Conservation (phyloP, 2,329 filamentous ascomycete species). For the Hymenoscyphus fraxineus region DNA sequence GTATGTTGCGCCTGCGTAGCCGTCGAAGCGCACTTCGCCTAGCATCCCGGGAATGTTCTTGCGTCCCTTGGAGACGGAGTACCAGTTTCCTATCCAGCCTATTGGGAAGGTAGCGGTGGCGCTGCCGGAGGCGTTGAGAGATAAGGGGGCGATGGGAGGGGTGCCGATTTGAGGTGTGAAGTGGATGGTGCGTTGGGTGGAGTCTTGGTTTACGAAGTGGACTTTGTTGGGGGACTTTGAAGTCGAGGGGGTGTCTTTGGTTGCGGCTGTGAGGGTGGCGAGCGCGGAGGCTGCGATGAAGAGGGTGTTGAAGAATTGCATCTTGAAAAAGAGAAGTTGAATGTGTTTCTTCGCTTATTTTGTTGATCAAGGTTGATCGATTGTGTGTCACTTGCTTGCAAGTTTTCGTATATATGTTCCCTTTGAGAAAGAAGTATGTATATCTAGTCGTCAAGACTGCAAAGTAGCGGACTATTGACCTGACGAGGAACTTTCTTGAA, state of each 20-base stretch:
- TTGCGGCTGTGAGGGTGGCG: constrained; percentile 42
- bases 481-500: constrained; percentile 9
- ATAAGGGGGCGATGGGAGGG: constrained; percentile 20
- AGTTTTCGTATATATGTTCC: constrained; percentile 3
- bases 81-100: constrained; percentile 42
- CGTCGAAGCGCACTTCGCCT: constrained; percentile 50
- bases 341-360: constrained; percentile 39
- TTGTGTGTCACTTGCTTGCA: constrained; percentile 19
- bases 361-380: constrained; percentile 15
- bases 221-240: constrained; percentile 39
- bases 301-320: constrained; percentile 46
- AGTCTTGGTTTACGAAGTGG: constrained; percentile 58
- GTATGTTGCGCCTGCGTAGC: constrained; percentile 47
- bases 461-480: not conserved
- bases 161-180: constrained; percentile 30
- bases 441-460: constrained; percentile 23
- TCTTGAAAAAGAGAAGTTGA: constrained; percentile 48
- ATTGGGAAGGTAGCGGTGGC: constrained; percentile 38
- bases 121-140: constrained; percentile 23
- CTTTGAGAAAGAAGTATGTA: constrained; percentile 7
- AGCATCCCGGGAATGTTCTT: constrained; percentile 46
- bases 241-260: too few species aligned
- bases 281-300: constrained; percentile 42
- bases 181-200: constrained; percentile 35
- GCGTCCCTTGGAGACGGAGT: constrained; percentile 45